Percentiles rank a stretch among this genome's conserved stretches.
Conservation (phyloP, 1,139 yeast species). For the Hansenula sp. region DNA sequence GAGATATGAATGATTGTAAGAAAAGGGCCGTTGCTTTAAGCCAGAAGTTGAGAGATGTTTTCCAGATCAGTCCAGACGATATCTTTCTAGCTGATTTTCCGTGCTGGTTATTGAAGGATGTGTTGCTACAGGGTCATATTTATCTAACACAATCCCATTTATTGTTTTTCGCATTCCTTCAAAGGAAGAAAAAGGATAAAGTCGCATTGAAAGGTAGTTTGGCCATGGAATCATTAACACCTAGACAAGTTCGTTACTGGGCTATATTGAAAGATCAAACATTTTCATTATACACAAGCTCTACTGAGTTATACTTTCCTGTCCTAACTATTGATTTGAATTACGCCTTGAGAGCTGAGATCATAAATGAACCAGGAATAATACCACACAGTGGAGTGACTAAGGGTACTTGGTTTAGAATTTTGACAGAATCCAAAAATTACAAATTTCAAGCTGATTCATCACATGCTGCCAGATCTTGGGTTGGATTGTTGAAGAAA, state of each 20-base stretch:
- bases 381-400: slow-evolving; percentile 9
- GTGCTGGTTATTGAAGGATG: slow-evolving; percentile 81
- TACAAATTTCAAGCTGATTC: slow-evolving; percentile 75
- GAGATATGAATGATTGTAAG: slow-evolving; percentile 13
- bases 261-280: slow-evolving; percentile 70
- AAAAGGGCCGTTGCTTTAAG: slow-evolving; percentile 30
- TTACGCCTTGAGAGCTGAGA: slow-evolving; percentile 58
- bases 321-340: slow-evolving; percentile 68
- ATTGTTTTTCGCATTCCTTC: slow-evolving; percentile 80
- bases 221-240: slow-evolving; percentile 20
- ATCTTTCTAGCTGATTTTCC: slow-evolving; percentile 53
- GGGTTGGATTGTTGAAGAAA: slow-evolving; percentile 76
- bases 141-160: slow-evolving; percentile 65
- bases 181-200: slow-evolving; percentile 35
- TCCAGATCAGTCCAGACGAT: slow-evolving; percentile 45
- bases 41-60: slow-evolving; percentile 30
- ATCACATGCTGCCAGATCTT: slow-evolving; percentile 64
- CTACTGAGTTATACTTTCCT: slow-evolving; percentile 85
- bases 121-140: slow-evolving; percentile 79
- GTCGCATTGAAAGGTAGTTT: slow-evolving; percentile 28
- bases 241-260: slow-evolving; percentile 54
- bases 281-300: slow-evolving; percentile 61
- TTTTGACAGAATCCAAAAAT: slow-evolving; percentile 54
- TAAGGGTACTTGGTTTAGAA: slow-evolving; percentile 45
- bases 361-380: slow-evolving; percentile 25